Conservation (phyloP, 2,329 filamentous ascomycete genomes). For the Talaromyces sp. region DNA sequence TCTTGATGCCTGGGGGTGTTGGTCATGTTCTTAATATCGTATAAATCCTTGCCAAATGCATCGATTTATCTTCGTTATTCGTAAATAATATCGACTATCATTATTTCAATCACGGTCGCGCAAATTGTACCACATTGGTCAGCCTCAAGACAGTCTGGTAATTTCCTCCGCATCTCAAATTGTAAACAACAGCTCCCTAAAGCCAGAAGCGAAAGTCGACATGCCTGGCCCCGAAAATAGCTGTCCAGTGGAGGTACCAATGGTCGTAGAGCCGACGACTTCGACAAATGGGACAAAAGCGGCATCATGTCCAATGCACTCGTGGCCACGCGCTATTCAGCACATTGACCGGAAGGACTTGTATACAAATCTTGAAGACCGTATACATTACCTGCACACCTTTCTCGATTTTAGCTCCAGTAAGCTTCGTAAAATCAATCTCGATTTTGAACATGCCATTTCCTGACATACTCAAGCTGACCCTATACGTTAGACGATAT, state of each 20-base stretch:
- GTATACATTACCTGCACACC: constrained; percentile 69
- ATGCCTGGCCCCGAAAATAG: constrained; percentile 2
- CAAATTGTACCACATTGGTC: not conserved
- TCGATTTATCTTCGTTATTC: not conserved
- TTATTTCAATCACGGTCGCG: not conserved
- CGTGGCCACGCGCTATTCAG: constrained; percentile 34
- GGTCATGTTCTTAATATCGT: not conserved
- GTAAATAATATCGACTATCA: not conserved
- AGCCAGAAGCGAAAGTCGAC: not conserved
- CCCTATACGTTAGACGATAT: constrained; percentile 59
- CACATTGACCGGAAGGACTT: constrained; percentile 68
- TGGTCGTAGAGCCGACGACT: not conserved
- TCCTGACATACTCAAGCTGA: constrained; percentile 9
- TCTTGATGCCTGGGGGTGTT: not conserved
- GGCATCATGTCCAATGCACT: constrained; percentile 15
- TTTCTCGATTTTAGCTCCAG: constrained; percentile 72
- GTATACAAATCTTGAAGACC: constrained; percentile 66
- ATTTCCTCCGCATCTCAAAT: not conserved
- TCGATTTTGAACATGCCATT: not conserved
- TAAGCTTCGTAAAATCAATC: constrained; percentile 38
- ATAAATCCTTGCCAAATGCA: constrained; percentile 3
- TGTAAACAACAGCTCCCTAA: not conserved
- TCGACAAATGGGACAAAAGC: not conserved
- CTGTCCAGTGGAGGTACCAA: not conserved
- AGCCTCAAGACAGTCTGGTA: not conserved